Conservation (phyloP, 495 filamentous ascomycete species). For the Hypoxylon intermedium region DNA sequence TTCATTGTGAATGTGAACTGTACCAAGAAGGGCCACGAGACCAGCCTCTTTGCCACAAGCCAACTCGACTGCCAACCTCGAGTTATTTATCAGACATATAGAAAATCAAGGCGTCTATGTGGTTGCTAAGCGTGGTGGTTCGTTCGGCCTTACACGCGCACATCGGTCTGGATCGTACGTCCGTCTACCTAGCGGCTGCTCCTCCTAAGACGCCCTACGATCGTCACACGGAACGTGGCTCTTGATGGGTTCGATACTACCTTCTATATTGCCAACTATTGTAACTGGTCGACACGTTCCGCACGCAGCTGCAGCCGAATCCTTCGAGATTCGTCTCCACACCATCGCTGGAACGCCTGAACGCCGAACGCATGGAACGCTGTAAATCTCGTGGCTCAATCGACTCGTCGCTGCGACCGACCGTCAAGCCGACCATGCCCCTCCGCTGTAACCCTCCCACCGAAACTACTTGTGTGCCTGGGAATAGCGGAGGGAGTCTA, state of each 20-base stretch:
- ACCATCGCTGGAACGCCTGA: not conserved
- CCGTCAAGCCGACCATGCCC: constrained; percentile 4
- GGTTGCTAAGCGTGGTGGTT: not conserved
- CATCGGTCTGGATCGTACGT: too few relatives aligned
- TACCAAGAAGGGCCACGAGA: not conserved
- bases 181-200: too few relatives aligned
- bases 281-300: not conserved
- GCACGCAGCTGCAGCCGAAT: constrained; percentile 10
- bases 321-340: constrained; percentile 20
- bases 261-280: constrained; percentile 1
- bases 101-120: not conserved
- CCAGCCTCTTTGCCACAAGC: not conserved
- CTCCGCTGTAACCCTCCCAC: constrained; percentile 17
- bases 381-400: constrained; percentile 10
- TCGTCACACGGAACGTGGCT: constrained; percentile 32
- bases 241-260: constrained; percentile 14
- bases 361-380: too few relatives aligned
- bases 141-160: constrained; percentile 11
- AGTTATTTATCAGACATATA: not conserved
- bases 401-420: constrained; percentile 5
- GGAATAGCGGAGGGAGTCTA: constrained; percentile 1
- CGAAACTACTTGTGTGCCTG: constrained; percentile 12
- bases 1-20: not conserved
- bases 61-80: not conserved
- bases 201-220: constrained; percentile 11